Percentiles rank a stretch among this genome's conserved stretches.
Conservation (phyloP, 1,139 yeast species). For the Candida mesenterica region DNA sequence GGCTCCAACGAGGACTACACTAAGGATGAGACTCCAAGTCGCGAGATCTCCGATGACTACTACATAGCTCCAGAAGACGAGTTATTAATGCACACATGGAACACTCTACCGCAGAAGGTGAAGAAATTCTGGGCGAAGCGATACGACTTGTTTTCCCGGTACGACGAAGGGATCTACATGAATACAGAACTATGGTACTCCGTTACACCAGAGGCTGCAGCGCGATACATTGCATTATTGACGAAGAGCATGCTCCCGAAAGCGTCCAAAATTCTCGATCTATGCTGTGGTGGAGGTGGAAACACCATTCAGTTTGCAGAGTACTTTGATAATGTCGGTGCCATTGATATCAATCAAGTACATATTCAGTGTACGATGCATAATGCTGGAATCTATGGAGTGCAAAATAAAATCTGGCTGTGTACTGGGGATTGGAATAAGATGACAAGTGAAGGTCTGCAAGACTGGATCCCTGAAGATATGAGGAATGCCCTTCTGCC, state of each 20-base stretch:
- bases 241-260: conserved; percentile 42
- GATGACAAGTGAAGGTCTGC: conserved; percentile 23
- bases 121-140: conserved; percentile 63
- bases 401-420: conserved; percentile 47
- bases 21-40: too few relatives aligned
- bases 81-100: conserved; percentile 37
- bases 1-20: too few relatives aligned
- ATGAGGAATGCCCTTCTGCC: conserved; percentile 16
- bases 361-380: conserved; percentile 67
- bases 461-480: conserved; percentile 31
- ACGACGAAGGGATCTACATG: conserved; percentile 70
- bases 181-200: conserved; percentile 84
- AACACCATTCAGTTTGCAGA: conserved; percentile 81
- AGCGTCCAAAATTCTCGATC: conserved; percentile 54
- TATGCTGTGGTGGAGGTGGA: conserved; percentile 97
- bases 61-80: conserved; percentile 19
- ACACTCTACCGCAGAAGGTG: conserved; percentile 41
- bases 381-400: conserved; percentile 73
- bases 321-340: conserved; percentile 56
- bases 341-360: conserved; percentile 61
- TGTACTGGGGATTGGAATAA: conserved; percentile 57
- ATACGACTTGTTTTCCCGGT: conserved; percentile 55
- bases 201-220: conserved; percentile 83
- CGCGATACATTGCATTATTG: conserved; percentile 61
- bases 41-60: not conserved